Evolutionary conservation across 2,329 filamentous ascomycete genomes (phyloP), one percentile per base, ranked within the genome.

Genomic region (Calonectria henricotiae): DNA sequence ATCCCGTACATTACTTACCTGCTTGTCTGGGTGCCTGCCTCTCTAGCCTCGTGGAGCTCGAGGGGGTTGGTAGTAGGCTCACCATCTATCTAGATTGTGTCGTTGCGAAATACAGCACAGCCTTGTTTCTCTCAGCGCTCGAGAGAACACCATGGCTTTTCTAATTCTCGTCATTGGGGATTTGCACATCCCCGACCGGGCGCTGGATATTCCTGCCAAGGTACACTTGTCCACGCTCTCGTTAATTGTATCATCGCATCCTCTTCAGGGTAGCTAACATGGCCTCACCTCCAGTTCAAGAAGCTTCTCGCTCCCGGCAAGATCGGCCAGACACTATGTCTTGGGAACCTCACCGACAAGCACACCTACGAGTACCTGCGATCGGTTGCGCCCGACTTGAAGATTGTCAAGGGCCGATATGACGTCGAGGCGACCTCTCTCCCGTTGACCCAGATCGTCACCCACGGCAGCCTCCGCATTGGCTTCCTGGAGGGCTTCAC

Each of bases 151-250:
- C 87, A 94, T 96, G 86, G 94, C 94, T 74, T 94, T 96, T 84
- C 89, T 98, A 76, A 95, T 97, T 80, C 90, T 98, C 81, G 94
- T 96, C 80, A 94, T 98, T 77, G 94, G 94, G 82, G 95, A 98
- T 86, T 90, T 98, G 65, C 95, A 97, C 86, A 97, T 98, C 84
- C 95, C 95, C 78, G 95, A 98, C 84, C 89, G 95, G 82, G 95
- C 94, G 77, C 91, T 96, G 74, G 95, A 97, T 83, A 95, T 98
- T 79, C 95, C 95, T 70, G 88, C 92, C 82, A 97, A 97, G 91
- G 94, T 95, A 87, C 65, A 23, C 73, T 63, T 35, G 30, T 41
- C 63, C 62, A 39, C 32, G 12, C 61, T 55, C 61, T 44, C 65
- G 54, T 46, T 39, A 27, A n/a, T 55, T 65, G 67, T 60, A 11